phyloP scores from a whole-genome alignment of 2,329 filamentous ascomycete genomes.

The Fusarium protoensiforme region DNA sequence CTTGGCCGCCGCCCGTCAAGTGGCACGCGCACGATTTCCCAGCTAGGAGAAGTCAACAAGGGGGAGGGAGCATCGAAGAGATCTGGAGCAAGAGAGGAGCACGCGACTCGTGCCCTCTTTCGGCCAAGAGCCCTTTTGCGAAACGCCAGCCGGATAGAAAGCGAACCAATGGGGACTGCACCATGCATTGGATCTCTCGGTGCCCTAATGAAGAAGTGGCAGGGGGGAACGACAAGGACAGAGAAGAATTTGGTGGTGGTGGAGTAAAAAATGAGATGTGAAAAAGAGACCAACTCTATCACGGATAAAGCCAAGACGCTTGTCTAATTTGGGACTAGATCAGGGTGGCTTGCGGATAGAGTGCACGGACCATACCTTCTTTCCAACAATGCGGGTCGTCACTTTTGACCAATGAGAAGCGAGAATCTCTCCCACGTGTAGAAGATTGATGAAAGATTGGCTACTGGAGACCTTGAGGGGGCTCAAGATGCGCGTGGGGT shows the following conservation, averaged over 20 bases:
- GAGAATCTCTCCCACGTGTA: constrained; percentile 29
- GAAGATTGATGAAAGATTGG: constrained; percentile 35
- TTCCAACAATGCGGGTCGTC: constrained; percentile 2
- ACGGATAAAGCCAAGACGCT: constrained; percentile 33
- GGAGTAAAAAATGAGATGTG: background rate
- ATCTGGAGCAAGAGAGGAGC: constrained; percentile 1
- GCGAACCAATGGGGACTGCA: constrained; percentile 22
- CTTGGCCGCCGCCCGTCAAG: background rate
- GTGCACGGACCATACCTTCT: constrained; percentile 3
- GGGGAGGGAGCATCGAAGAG: background rate
- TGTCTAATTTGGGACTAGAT: constrained; percentile 9
- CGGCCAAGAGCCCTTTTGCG: background rate
- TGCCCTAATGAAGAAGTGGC: constrained; percentile 17
- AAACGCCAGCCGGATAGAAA: constrained; percentile 4
- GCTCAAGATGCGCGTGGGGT: background rate
- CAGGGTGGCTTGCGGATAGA: constrained; percentile 6
- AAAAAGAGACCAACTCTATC: constrained; percentile 34
- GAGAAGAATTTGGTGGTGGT: background rate
- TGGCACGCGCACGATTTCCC: background rate
- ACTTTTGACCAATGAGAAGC: constrained; percentile 8
- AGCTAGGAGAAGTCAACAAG: background rate
- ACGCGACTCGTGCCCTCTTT: constrained; percentile 37
- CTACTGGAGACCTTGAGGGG: constrained; percentile 21
- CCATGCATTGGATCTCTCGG: constrained; percentile 18
- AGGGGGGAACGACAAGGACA: background rate